Evolutionary conservation across 441 rosid species (phyloP), one percentile per base, ranked within the genome.

Genomic region (Metrosideros polymorpha): DNA sequence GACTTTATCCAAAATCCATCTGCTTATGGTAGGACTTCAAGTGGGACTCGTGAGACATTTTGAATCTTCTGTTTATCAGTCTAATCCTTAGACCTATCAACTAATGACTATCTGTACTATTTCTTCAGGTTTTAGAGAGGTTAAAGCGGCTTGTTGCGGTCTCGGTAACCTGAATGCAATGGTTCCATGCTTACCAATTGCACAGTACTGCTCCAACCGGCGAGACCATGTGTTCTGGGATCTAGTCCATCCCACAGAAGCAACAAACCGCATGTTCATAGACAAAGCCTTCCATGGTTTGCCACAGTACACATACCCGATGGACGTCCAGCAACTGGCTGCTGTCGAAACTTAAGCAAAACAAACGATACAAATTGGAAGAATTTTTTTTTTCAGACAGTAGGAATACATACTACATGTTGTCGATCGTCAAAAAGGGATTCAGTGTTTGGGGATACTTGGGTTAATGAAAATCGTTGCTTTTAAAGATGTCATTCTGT

Each of bases 61-160:
- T 13, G 9, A 71, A 39, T 71, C 79, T 22, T 12, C 79, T 22
- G 45, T 43, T 10, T 43, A 1, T 22, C 27, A 39, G 79, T 2
- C 29, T 2, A 17, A 42, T 56, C 49, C 35, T 42, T 43, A 53
- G 9, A 12, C 47, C 49, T n/a, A 13, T 32, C 47, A 24, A 42
- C 47, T 52, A 39, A 29, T 6, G 29, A 30, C 4, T 63, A n/a
- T 85, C 25, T 85, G 39, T 2, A 43, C 22, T 2, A n/a, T 84
- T 51, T 51, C 86, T 87, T 85, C 92, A 95, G 96, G 95, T n/a
- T 93, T 93, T 75, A 85, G 50, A 0, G 96, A 97, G 87, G 92
- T 92, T 19, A 90, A 90, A 90, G 89, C 95, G 30, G 98, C 99
- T 3, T 94, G 99, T 61, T 97, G 99, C 88, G 99, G 99, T 76